phyloP scores from a whole-genome alignment of 371 early-diverging fungal species.

The Zopfochytrium polystomum region DNA sequence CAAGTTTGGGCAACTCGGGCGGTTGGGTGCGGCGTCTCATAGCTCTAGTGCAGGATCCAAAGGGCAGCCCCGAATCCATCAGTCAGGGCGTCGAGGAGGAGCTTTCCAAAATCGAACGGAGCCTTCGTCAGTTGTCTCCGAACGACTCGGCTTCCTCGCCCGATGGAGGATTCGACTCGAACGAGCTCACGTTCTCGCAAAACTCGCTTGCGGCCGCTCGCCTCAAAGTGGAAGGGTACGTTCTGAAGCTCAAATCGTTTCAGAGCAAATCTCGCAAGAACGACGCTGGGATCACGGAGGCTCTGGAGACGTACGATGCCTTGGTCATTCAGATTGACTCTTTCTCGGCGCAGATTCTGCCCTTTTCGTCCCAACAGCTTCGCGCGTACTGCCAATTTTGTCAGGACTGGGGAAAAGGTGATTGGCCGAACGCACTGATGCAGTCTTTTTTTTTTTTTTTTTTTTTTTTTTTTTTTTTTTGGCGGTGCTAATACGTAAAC shows the following conservation, averaged over 20 bases:
- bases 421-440: too few relatives aligned
- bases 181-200: background rate
- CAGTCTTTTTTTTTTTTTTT: too few relatives aligned
- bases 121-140: too few relatives aligned
- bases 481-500: too few relatives aligned
- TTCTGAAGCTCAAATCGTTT: background rate
- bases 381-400: background rate
- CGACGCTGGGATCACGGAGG: constrained; percentile 1
- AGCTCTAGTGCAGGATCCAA: too few relatives aligned
- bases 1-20: too few relatives aligned
- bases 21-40: too few relatives aligned
- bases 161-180: background rate
- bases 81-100: too few relatives aligned
- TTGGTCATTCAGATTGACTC: constrained; percentile 2
- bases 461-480: too few relatives aligned
- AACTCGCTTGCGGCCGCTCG: background rate
- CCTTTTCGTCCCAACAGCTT: background rate
- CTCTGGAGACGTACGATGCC: background rate
- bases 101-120: too few relatives aligned
- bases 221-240: background rate
- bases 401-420: constrained; percentile 1
- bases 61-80: too few relatives aligned
- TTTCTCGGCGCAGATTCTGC: constrained; percentile 1
- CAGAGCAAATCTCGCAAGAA: background rate
- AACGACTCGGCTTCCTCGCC: too few relatives aligned